Evolutionary conservation across 2,329 filamentous ascomycete species (phyloP).

Genomic region (Nakataea oryzae): DNA sequence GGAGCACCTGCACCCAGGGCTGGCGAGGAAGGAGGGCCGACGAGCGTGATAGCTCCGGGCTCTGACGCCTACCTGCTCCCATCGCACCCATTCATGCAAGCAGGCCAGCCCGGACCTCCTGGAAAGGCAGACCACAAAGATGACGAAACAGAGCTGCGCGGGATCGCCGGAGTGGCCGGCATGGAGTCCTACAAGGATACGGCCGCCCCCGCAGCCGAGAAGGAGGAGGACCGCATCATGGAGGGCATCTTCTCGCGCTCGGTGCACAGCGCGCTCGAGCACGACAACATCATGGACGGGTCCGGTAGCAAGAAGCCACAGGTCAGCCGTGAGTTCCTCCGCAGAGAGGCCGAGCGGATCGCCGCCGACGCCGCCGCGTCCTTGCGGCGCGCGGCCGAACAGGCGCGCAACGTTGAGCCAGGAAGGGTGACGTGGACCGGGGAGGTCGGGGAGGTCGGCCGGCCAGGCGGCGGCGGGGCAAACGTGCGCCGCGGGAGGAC

Average conservation of each 20-base stretch:
- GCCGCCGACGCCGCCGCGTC: slow-evolving; percentile 69
- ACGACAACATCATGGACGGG: slow-evolving; percentile 81
- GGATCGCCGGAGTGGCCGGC: slow-evolving; percentile 44
- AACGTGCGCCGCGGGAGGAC: slow-evolving; percentile 33
- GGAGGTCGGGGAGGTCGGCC: slow-evolving; percentile 65
- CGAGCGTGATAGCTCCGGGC: background rate
- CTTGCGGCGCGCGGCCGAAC: slow-evolving; percentile 61
- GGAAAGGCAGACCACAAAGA: slow-evolving; percentile 13
- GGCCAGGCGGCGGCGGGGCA: slow-evolving; percentile 35
- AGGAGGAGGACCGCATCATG: slow-evolving; percentile 69
- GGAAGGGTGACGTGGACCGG: slow-evolving; percentile 94
- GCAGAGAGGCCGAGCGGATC: slow-evolving; percentile 70
- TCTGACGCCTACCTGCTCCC: slow-evolving; percentile 1
- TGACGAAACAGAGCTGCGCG: slow-evolving; percentile 18
- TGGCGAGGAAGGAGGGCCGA: background rate
- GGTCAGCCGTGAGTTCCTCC: slow-evolving; percentile 69
- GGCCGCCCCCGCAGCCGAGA: slow-evolving; percentile 29
- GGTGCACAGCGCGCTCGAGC: slow-evolving; percentile 85
- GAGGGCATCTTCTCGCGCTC: slow-evolving; percentile 80
- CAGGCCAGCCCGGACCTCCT: background rate
- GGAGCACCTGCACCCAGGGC: slow-evolving; percentile 12
- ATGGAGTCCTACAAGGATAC: slow-evolving; percentile 47
- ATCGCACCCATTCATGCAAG: slow-evolving; percentile 3
- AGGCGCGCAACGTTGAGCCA: slow-evolving; percentile 62
- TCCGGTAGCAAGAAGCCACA: slow-evolving; percentile 59